These are phyloP conservation scores for Phytophthora tentaculata DNA, from an alignment of 352 stramenopile genomes.

Conservation along the genomic window DNA sequence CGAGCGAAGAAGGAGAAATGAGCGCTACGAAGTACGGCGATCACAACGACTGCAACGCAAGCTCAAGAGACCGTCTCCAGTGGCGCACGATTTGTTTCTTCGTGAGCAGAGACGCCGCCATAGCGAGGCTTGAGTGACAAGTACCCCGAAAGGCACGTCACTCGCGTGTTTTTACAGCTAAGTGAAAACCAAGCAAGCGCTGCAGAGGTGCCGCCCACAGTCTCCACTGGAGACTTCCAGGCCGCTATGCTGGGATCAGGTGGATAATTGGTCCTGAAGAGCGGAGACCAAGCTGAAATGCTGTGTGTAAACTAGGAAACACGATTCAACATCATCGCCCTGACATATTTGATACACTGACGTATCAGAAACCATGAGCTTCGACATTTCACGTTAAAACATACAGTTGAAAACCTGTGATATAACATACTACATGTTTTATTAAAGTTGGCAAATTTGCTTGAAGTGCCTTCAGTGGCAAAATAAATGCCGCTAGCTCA, in stretches of 20 bases:
- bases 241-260: slow-evolving; percentile 4
- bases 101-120: slow-evolving; percentile 27
- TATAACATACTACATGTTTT: neutral
- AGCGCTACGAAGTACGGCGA: slow-evolving; percentile 15
- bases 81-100: slow-evolving; percentile 32
- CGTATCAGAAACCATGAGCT: neutral
- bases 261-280: slow-evolving; percentile 3
- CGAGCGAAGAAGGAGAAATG: slow-evolving; percentile 36
- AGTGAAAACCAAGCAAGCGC: slow-evolving; percentile 21
- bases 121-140: slow-evolving; percentile 23
- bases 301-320: too few relatives aligned
- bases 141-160: slow-evolving; percentile 15
- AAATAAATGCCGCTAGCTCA: too few relatives aligned
- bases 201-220: neutral
- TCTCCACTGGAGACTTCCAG: too few relatives aligned
- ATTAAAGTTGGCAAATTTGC: neutral
- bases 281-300: neutral
- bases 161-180: slow-evolving; percentile 11
- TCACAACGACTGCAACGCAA: slow-evolving; percentile 18
- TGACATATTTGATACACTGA: slow-evolving; percentile 4
- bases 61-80: slow-evolving; percentile 25
- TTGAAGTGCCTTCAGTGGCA: too few relatives aligned
- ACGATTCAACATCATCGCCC: too few relatives aligned
- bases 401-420: neutral
- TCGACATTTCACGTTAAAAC: neutral